Base-by-base conservation (phyloP, 208 protist genomes). In the Acanthamoeba culbertsoni region DNA sequence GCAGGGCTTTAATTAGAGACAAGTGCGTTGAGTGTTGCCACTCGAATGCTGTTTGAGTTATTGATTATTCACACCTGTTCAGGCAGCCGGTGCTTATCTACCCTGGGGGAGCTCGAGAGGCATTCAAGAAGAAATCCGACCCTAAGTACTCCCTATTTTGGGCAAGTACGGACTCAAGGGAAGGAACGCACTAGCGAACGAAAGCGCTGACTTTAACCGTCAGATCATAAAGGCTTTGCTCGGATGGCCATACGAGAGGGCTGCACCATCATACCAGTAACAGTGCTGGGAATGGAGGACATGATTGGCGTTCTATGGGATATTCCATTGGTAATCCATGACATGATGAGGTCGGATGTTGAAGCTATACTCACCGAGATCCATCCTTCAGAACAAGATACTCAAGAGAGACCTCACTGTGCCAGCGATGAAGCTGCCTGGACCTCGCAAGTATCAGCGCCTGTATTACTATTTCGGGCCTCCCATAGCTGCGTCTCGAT, bases 71-170 rank as follows among this genome's bases (percentile, higher is more conserved):
- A 65, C 28, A 31, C 20, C 28, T 33, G n/a, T 8, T 35, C 73
- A 84, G 73, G 2, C 73, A 84, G 5, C 73, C 73, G 16, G 73
- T 84, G 73, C 35, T 84, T 37, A 55, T 84, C 73, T 84, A 84
- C 26, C 73, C 73, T 2, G 73, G 73, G 55, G 73, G 73, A 10
- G 73, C 73, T 0, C 0, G 73, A 35, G 73, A 84, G 28, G 73
- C 73, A 20, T 84, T 84, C 43, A 84, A 84, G 73, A 46, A 84
- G 73, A 84, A 84, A 43, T 40, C 42, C 42, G 73, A 84, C 73
- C 73, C 73, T 14, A 84, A 84, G 73, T 84, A 84, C 14, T 16
- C 73, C 10, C 73, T 84, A 35, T 84, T 84, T 10, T 84, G 73
- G 73, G 73, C 73, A 18, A 43, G 73, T 84, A 55, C 42, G 23